Percentiles rank a stretch among this genome's conserved stretches.
phyloP scores from a whole-genome alignment of 495 filamentous ascomycete genomes.

The Lophiostoma macrostomum region DNA sequence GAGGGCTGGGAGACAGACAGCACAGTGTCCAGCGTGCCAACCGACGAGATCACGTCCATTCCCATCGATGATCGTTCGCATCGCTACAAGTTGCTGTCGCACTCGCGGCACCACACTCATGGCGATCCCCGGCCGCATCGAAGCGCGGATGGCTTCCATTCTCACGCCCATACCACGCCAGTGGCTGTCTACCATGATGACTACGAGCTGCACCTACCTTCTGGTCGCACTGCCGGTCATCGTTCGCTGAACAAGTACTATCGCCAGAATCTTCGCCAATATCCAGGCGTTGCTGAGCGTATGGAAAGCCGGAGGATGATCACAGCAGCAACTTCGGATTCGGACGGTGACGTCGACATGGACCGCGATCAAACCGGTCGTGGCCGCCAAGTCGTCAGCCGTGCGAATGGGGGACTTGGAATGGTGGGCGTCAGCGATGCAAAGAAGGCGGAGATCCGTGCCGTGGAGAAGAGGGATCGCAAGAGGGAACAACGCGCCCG shows the following conservation, averaged over 20 bases:
- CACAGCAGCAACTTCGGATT: slow-evolving; percentile 37
- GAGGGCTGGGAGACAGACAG: slow-evolving; percentile 93
- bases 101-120: slow-evolving; percentile 65
- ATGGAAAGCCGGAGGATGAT: slow-evolving; percentile 37
- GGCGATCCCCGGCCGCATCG: slow-evolving; percentile 61
- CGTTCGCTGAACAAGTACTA: slow-evolving; percentile 81
- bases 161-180: slow-evolving; percentile 57
- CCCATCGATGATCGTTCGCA: slow-evolving; percentile 63
- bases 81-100: slow-evolving; percentile 57
- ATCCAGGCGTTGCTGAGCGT: slow-evolving; percentile 69
- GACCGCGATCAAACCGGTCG: slow-evolving; percentile 37
- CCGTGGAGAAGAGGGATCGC: slow-evolving; percentile 63
- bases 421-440: slow-evolving; percentile 71
- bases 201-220: slow-evolving; percentile 90
- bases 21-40: slow-evolving; percentile 76
- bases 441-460: slow-evolving; percentile 63
- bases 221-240: slow-evolving; percentile 85
- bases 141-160: slow-evolving; percentile 69
- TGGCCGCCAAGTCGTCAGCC: slow-evolving; percentile 59
- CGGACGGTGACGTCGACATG: slow-evolving; percentile 49
- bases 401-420: slow-evolving; percentile 69
- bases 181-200: slow-evolving; percentile 82
- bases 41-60: slow-evolving; percentile 67
- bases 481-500: slow-evolving; percentile 59
- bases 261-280: slow-evolving; percentile 84